Base-by-base conservation (phyloP, 352 stramenopile genomes). In the Aphanomyces invadans region DNA sequence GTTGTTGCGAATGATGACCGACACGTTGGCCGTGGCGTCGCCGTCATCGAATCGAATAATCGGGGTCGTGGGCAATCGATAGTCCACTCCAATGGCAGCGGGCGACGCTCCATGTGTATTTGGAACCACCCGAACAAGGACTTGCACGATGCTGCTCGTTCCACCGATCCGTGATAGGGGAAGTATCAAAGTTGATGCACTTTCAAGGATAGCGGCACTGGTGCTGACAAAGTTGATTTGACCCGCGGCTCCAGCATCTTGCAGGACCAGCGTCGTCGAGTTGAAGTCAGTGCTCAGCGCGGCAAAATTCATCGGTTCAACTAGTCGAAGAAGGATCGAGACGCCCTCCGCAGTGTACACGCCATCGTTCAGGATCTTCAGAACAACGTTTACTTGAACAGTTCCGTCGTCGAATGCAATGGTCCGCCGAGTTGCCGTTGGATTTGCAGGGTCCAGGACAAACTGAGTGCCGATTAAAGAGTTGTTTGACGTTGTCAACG, bases 191-290 rank as follows among this genome's bases (percentile, higher is more conserved):
- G 62, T 70, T 15, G 60, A 63, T 15, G 66, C 64, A 26, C 71
- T 66, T 71, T 90, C 79, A 0, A 42, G 66, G 3, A 90, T 72
- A 0, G 19, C 45, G 36, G 77, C 83, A 1, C 2, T 26, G 2
- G 63, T 17, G 3, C 65, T 67, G 0, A 74, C 68, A 65, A 90
- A 88, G 31, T 73, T 75, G 1, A 90, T 53, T 28, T 74, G 76
- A 0, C 81, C 81, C 38, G 81, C 79, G 49, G 88, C 79, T 0
- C 74, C 80, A 59, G 88, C 81, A 48, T 90, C 81, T 0, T 80
- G n/a, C 54, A 90, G 85, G 1, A 70, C 77, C 25, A 90, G 76
- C 0, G 32, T 69, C 17, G 62, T 38, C 0, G 65, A 56, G 19
- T n/a, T 65, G 11, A 42, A 19, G 29, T 76, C 83, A 1, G 12